These are phyloP conservation scores for Ganoderma leucocontextum DNA, from an alignment of 1,284 basidiomycete genomes.

Conservation along the genomic window DNA sequence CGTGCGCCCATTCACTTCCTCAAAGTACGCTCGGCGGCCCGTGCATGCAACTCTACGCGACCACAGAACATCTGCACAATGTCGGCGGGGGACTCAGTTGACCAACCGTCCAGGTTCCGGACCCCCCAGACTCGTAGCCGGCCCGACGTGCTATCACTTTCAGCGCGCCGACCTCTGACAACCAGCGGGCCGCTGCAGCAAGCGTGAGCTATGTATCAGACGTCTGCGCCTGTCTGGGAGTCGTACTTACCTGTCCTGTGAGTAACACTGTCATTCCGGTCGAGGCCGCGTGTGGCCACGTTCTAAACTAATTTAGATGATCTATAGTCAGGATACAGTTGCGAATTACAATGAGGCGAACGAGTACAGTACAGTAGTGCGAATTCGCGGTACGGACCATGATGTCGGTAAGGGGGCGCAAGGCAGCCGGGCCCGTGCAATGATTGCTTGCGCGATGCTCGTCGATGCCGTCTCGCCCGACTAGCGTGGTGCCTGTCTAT, in stretches of 20 bases:
- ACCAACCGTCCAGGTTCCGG: background rate
- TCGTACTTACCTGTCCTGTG: constrained; percentile 1
- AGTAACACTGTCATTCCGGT: background rate
- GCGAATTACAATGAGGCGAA: background rate
- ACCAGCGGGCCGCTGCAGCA: background rate
- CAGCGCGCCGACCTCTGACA: background rate
- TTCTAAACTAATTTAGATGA: background rate
- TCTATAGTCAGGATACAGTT: background rate
- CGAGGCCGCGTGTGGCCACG: background rate
- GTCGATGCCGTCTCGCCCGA: background rate
- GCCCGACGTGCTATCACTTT: background rate
- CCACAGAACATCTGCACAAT: background rate
- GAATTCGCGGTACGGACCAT: background rate
- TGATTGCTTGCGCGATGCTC: background rate
- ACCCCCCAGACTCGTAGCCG: background rate
- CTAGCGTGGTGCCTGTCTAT: background rate
- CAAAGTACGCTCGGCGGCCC: background rate
- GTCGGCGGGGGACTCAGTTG: background rate
- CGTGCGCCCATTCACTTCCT: background rate
- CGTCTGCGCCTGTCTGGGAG: constrained; percentile 4
- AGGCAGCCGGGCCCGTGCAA: background rate
- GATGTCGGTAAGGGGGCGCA: background rate
- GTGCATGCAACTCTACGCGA: background rate
- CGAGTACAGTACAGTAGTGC: background rate
- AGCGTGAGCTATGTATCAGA: background rate